These are phyloP conservation scores for Pythium insidiosum DNA, from an alignment of 352 stramenopile species.

Conservation along the genomic window DNA sequence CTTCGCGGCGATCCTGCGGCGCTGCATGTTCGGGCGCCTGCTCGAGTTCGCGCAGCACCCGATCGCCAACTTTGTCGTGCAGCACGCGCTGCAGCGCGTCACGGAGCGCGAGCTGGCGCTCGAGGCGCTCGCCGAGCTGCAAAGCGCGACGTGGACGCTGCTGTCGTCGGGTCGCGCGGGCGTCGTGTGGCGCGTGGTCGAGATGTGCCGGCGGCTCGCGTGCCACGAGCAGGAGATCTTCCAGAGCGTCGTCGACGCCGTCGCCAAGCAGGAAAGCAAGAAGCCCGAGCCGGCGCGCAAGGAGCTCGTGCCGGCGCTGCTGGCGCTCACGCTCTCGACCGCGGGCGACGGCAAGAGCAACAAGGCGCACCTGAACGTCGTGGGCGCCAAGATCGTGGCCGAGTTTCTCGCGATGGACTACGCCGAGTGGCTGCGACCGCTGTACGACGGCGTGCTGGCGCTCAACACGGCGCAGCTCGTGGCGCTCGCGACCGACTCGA, in stretches of 20 bases:
- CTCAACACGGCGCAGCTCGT: slow-evolving; percentile 64
- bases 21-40: slow-evolving; percentile 51
- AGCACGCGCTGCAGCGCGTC: slow-evolving; percentile 58
- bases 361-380: slow-evolving; percentile 69
- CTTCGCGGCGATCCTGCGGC: slow-evolving; percentile 57
- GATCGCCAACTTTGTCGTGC: slow-evolving; percentile 81
- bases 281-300: slow-evolving; percentile 64
- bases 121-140: slow-evolving; percentile 50
- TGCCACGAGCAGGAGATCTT: slow-evolving; percentile 47
- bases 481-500: slow-evolving; percentile 72
- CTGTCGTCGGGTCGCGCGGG: slow-evolving; percentile 60
- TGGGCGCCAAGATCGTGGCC: slow-evolving; percentile 68
- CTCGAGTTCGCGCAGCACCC: slow-evolving; percentile 62
- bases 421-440: slow-evolving; percentile 27
- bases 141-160: slow-evolving; percentile 54
- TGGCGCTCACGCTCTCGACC: slow-evolving; percentile 61
- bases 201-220: slow-evolving; percentile 62
- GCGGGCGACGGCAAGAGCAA: slow-evolving; percentile 15
- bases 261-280: slow-evolving; percentile 74
- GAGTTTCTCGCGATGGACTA: slow-evolving; percentile 62
- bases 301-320: slow-evolving; percentile 52
- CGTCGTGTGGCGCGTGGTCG: slow-evolving; percentile 70
- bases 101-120: slow-evolving; percentile 27
- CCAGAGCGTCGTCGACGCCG: slow-evolving; percentile 35
- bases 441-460: slow-evolving; percentile 56